Evolutionary conservation across 192 early-diverging fungal genomes (phyloP).

Genomic region (Backusella westeae): DNA sequence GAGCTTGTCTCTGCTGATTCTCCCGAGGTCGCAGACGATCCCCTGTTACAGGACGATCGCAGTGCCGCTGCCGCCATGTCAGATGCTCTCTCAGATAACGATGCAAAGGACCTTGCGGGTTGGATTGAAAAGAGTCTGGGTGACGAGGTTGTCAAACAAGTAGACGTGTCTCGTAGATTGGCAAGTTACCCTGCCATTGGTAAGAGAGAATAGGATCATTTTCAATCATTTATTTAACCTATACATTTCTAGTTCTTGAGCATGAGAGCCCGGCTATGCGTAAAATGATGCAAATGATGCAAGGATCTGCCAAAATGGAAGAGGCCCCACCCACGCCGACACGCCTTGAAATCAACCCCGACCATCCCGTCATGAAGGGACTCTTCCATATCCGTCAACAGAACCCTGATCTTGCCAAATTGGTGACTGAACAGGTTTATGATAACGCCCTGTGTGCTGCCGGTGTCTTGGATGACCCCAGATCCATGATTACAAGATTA

Average conservation of each 20-base stretch:
- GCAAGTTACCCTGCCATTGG: slow-evolving; percentile 70
- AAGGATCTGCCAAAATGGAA: slow-evolving; percentile 50
- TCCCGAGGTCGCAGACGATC: slow-evolving; percentile 42
- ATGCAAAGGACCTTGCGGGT: slow-evolving; percentile 46
- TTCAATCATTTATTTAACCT: not conserved
- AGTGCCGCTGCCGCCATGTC: slow-evolving; percentile 5
- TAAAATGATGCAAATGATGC: slow-evolving; percentile 65
- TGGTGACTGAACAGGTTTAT: slow-evolving; percentile 65
- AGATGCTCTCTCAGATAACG: slow-evolving; percentile 36
- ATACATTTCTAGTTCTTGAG: slow-evolving; percentile 49
- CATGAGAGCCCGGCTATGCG: slow-evolving; percentile 73
- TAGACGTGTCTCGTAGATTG: slow-evolving; percentile 69
- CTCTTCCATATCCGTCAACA: slow-evolving; percentile 55
- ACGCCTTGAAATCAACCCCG: slow-evolving; percentile 72
- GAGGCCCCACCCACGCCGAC: slow-evolving; percentile 60
- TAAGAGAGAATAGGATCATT: slow-evolving; percentile 9
- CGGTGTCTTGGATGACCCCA: slow-evolving; percentile 74
- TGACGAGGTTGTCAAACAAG: slow-evolving; percentile 58
- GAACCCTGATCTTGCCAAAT: slow-evolving; percentile 62
- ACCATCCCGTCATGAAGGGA: slow-evolving; percentile 68
- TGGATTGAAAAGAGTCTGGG: slow-evolving; percentile 68
- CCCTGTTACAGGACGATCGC: slow-evolving; percentile 19
- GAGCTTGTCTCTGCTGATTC: slow-evolving; percentile 54
- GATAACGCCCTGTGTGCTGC: slow-evolving; percentile 80
- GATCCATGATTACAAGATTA: slow-evolving; percentile 72